Evolutionary conservation across 2,329 filamentous ascomycete species (phyloP).

Genomic region (Diaporthe sp.): DNA sequence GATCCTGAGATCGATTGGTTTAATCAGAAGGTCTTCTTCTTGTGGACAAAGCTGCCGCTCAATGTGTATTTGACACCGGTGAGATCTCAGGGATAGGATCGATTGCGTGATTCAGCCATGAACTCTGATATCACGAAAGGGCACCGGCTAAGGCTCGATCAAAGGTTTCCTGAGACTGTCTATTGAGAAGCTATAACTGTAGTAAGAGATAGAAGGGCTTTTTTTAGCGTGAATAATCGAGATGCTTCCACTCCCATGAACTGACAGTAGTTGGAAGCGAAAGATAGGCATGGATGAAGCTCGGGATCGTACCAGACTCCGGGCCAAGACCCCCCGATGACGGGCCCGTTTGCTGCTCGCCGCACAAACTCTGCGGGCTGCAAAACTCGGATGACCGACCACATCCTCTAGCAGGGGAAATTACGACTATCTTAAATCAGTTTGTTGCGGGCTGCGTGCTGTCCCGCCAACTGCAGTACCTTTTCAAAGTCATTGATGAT

Average conservation of each 20-base stretch:
- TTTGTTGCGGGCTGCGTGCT: too few species aligned
- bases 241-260: not conserved
- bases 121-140: not conserved
- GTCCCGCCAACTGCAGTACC: too few species aligned
- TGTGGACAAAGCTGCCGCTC: constrained; percentile 57
- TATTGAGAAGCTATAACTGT: too few species aligned
- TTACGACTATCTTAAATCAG: not conserved
- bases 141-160: not conserved
- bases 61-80: constrained; percentile 54
- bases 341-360: not conserved
- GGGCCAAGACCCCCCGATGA: not conserved
- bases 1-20: constrained; percentile 56
- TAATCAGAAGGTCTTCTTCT: constrained; percentile 53
- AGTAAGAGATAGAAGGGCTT: not conserved
- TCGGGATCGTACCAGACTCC: not conserved
- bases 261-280: not conserved
- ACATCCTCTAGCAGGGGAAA: not conserved
- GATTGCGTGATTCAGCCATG: not conserved
- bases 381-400: not conserved
- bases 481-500: not conserved
- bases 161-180: not conserved
- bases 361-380: not conserved
- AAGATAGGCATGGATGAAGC: not conserved
- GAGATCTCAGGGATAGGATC: not conserved
- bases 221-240: not conserved